These are phyloP conservation scores for Favolaschia claudopus DNA, from an alignment of 768 basidiomycete genomes.

Conservation along the genomic window DNA sequence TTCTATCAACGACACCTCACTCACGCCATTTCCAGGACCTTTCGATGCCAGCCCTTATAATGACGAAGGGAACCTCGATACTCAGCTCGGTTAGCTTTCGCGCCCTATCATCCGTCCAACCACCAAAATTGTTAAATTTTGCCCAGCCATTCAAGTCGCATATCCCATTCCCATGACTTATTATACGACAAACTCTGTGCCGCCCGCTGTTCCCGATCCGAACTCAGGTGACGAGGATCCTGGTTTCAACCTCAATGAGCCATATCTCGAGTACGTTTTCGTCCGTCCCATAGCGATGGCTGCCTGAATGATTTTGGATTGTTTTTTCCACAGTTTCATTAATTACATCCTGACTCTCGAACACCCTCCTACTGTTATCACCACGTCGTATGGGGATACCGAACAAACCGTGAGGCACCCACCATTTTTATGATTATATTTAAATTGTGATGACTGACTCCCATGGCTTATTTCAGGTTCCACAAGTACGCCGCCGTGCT, in stretches of 20 bases:
- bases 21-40: constrained; percentile 9
- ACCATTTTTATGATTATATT: too few species aligned
- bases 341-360: constrained; percentile 40
- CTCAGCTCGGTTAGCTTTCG: constrained; percentile 49
- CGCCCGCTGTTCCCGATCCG: constrained; percentile 49
- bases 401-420: constrained; percentile 30
- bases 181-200: constrained; percentile 51
- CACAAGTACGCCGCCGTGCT: not conserved
- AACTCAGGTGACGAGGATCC: constrained; percentile 26
- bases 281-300: too few species aligned
- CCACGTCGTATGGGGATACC: constrained; percentile 51
- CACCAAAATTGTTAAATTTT: not conserved
- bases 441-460: not conserved
- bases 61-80: constrained; percentile 49
- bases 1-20: not conserved
- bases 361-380: constrained; percentile 46
- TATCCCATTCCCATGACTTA: constrained; percentile 54
- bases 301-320: too few species aligned
- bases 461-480: constrained; percentile 12
- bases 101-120: constrained; percentile 49
- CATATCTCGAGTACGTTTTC: constrained; percentile 42
- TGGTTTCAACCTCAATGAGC: constrained; percentile 50
- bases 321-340: constrained; percentile 35
- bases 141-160: constrained; percentile 47
- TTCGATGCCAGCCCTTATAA: not conserved